These are phyloP conservation scores for Colletotrichum tamarilloi DNA, from an alignment of 2,329 filamentous ascomycete species.

Conservation along the genomic window DNA sequence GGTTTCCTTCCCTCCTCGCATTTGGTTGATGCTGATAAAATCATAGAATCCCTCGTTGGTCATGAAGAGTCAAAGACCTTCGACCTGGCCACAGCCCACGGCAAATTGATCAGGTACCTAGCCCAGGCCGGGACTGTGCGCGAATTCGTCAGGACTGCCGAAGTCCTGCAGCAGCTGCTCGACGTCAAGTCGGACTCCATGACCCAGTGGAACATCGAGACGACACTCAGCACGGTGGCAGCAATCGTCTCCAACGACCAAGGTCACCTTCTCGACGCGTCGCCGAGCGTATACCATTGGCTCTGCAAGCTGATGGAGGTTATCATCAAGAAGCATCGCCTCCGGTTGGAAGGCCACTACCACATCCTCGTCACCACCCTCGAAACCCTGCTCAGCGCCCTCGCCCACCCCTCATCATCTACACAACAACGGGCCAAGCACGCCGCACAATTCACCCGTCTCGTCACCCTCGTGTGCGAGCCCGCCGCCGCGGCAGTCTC, in stretches of 20 bases:
- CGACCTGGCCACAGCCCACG: conserved; percentile 55
- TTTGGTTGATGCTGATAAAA: not conserved
- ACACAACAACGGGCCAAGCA: conserved; percentile 47
- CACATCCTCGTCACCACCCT: conserved; percentile 67
- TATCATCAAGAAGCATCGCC: conserved; percentile 69
- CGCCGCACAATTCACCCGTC: conserved; percentile 63
- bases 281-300: conserved; percentile 54
- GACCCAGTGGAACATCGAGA: conserved; percentile 69
- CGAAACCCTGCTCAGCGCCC: conserved; percentile 65
- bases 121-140: conserved; percentile 41
- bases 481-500: conserved; percentile 67
- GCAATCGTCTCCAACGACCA: conserved; percentile 43
- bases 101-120: conserved; percentile 50
- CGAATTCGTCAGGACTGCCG: conserved; percentile 52
- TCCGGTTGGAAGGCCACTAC: conserved; percentile 71
- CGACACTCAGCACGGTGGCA: conserved; percentile 59
- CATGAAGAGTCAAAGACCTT: conserved; percentile 42
- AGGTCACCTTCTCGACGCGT: conserved; percentile 39
- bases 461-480: conserved; percentile 70
- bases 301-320: conserved; percentile 66
- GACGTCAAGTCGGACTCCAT: conserved; percentile 62
- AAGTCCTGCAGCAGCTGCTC: conserved; percentile 57
- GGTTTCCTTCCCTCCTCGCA: conserved; percentile 14
- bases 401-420: conserved; percentile 54
- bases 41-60: conserved; percentile 20